These are phyloP conservation scores for Trichoderma gamsii DNA, from an alignment of 495 filamentous ascomycete species.

Conservation along the genomic window DNA sequence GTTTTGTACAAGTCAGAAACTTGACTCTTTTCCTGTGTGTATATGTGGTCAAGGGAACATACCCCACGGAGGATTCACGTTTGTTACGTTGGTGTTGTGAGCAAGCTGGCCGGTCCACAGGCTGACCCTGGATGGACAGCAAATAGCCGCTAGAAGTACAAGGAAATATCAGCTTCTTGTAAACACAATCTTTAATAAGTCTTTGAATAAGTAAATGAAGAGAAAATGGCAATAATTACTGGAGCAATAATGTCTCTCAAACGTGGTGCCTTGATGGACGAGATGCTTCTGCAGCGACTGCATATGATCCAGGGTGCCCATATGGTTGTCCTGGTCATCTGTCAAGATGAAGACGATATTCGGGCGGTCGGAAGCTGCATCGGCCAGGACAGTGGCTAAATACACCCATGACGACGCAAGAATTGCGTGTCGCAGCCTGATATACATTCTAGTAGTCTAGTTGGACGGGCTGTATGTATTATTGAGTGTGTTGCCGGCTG, in stretches of 20 bases:
- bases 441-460: background rate
- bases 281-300: slow-evolving; percentile 49
- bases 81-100: slow-evolving; percentile 72
- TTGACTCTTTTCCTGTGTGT: background rate
- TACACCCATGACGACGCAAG: background rate
- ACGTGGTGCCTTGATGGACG: slow-evolving; percentile 49
- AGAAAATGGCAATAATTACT: no score
- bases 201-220: no score
- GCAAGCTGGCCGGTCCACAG: slow-evolving; percentile 61
- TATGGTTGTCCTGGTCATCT: slow-evolving; percentile 59
- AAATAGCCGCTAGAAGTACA: slow-evolving; percentile 36
- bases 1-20: background rate
- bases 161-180: background rate
- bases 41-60: slow-evolving; percentile 11
- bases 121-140: slow-evolving; percentile 58
- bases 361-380: slow-evolving; percentile 24
- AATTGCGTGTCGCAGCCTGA: background rate
- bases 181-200: no score
- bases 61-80: slow-evolving; percentile 59
- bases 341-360: slow-evolving; percentile 62
- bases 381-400: background rate
- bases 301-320: slow-evolving; percentile 54
- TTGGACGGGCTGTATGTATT: background rate
- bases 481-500: background rate
- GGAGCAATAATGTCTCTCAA: slow-evolving; percentile 54